Percentiles rank a stretch among this genome's conserved stretches.
These are phyloP conservation scores for Debaryomyces psychrophilus DNA, from an alignment of 1,139 yeast species.

Conservation along the genomic window DNA sequence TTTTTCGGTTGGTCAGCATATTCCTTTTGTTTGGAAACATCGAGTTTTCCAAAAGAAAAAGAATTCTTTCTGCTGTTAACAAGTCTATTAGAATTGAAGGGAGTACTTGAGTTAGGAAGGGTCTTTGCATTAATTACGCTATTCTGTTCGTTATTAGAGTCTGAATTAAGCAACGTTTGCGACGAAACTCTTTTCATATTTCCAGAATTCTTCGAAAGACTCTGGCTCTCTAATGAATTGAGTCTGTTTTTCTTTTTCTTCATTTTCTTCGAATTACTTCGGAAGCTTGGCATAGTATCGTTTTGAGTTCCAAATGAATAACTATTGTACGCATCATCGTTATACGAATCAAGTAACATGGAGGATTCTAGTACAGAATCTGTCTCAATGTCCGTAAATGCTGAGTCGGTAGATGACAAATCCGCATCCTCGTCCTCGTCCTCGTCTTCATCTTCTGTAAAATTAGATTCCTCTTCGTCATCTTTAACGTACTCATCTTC, in stretches of 20 bases:
- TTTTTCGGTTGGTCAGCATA: constrained; percentile 2
- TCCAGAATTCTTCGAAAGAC: constrained; percentile 17
- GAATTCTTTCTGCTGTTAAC: constrained; percentile 2
- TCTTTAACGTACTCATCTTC: constrained; percentile 3
- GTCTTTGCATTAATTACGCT: background rate
- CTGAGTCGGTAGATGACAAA: constrained; percentile 42
- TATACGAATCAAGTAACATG: constrained; percentile 31
- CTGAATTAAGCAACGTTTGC: constrained; percentile 11
- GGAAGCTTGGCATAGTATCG: constrained; percentile 15
- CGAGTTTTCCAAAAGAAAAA: constrained; percentile 11
- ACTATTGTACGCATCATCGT: constrained; percentile 18
- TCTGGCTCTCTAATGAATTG: constrained; percentile 24
- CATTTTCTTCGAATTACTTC: constrained; percentile 17
- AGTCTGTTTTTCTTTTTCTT: constrained; percentile 23
- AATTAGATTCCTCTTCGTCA: constrained; percentile 16
- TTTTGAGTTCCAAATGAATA: constrained; percentile 21
- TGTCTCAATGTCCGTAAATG: constrained; percentile 49
- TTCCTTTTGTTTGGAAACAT: background rate
- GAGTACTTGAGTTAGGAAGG: background rate
- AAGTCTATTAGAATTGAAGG: background rate
- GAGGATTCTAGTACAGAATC: constrained; percentile 43
- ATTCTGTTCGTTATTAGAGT: background rate
- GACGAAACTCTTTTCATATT: constrained; percentile 13
- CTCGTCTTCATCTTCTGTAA: constrained; percentile 21
- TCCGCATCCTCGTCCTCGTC: constrained; percentile 29